phyloP scores from a whole-genome alignment of 345 rosid genomes.

The Populus tremula region DNA sequence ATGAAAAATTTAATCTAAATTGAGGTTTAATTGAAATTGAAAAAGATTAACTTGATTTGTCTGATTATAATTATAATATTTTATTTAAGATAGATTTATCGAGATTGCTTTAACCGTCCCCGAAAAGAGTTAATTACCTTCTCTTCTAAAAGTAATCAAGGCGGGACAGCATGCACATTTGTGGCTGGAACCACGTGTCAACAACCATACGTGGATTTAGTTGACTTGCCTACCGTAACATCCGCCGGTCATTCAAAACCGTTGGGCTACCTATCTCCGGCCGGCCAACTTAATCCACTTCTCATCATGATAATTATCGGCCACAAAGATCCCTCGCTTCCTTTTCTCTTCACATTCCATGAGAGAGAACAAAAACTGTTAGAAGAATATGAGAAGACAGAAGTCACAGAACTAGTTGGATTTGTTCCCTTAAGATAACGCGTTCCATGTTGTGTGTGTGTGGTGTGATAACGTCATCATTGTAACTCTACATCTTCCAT shows the following conservation, averaged over 20 bases:
- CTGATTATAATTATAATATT: no score
- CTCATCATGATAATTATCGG: not conserved
- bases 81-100: no score
- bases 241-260: not conserved
- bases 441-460: not conserved
- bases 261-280: no score
- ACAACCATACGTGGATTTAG: not conserved
- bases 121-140: no score
- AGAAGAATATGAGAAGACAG: no score
- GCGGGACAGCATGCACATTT: not conserved
- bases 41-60: no score
- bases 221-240: conserved; percentile 12
- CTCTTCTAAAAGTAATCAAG: no score
- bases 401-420: no score
- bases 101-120: no score
- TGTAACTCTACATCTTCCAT: not conserved
- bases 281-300: not conserved
- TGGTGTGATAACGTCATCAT: not conserved
- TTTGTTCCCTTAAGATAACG: not conserved
- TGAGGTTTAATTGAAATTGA: no score
- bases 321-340: not conserved
- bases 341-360: not conserved
- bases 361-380: not conserved
- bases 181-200: conserved; percentile 24
- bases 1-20: no score